Conservation (phyloP, 352 stramenopile species). For the Phytophthora colocasiae region DNA sequence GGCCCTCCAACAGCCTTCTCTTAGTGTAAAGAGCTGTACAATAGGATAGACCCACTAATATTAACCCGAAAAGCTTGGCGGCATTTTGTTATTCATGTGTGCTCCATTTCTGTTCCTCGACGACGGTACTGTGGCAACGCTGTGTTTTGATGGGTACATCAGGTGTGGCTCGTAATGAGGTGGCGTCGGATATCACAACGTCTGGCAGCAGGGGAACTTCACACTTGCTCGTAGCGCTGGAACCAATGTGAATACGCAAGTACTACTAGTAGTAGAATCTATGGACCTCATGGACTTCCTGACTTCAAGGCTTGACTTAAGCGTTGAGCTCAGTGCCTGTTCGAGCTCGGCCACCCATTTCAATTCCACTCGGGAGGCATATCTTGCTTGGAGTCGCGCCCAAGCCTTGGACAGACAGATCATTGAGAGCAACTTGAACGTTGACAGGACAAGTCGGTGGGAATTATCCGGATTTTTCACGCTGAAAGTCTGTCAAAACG, state of each 20-base stretch:
- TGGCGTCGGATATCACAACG: constrained; percentile 6
- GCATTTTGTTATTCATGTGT: constrained; percentile 19
- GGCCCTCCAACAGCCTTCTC: constrained; percentile 31
- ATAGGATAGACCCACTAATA: constrained; percentile 65
- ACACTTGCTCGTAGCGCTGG: constrained; percentile 2
- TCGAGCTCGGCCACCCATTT: constrained; percentile 14
- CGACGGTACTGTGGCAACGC: background rate
- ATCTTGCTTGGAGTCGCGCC: background rate
- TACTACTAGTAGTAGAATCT: no score
- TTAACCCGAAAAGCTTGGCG: constrained; percentile 37
- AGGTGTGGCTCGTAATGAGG: constrained; percentile 6
- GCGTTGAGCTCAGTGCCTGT: background rate
- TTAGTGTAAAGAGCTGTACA: constrained; percentile 57
- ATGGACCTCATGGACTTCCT: background rate
- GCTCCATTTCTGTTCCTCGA: background rate
- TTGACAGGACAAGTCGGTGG: constrained; percentile 11
- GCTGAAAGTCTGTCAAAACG: background rate
- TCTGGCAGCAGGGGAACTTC: background rate
- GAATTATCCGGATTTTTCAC: constrained; percentile 15
- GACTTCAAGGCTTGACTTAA: background rate
- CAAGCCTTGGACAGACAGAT: constrained; percentile 22
- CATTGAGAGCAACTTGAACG: constrained; percentile 19
- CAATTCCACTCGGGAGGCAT: no score
- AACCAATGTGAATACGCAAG: background rate
- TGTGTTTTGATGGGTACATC: constrained; percentile 22